Percentiles rank a stretch among this genome's conserved stretches.
Evolutionary conservation across 2,329 filamentous ascomycete species (phyloP).

Genomic region (Trichoderma oligosporum): DNA sequence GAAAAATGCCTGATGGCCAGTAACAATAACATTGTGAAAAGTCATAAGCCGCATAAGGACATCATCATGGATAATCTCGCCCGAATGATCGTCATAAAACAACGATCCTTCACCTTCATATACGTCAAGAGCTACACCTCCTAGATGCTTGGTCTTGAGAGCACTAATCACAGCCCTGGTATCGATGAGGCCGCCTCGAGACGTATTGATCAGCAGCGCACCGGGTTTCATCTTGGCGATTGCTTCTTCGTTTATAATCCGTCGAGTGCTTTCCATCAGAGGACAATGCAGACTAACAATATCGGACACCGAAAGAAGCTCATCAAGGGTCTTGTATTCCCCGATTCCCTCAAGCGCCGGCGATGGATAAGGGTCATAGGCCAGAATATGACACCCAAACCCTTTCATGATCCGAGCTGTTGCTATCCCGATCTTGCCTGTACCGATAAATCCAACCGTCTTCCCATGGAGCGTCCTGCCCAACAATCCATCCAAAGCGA

Average conservation of each 20-base stretch:
- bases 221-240: slow-evolving; percentile 55
- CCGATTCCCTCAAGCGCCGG: slow-evolving; percentile 49
- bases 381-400: slow-evolving; percentile 61
- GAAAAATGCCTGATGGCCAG: slow-evolving; percentile 67
- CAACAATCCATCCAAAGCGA: slow-evolving; percentile 60
- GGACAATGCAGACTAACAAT: slow-evolving; percentile 65
- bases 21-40: slow-evolving; percentile 64
- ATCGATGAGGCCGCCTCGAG: slow-evolving; percentile 61
- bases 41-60: slow-evolving; percentile 62
- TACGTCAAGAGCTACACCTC: slow-evolving; percentile 63
- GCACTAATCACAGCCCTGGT: slow-evolving; percentile 56
- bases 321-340: slow-evolving; percentile 51
- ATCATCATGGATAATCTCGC: slow-evolving; percentile 63
- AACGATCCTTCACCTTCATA: slow-evolving; percentile 62
- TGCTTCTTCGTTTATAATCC: slow-evolving; percentile 55
- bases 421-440: slow-evolving; percentile 61
- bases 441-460: slow-evolving; percentile 63
- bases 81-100: slow-evolving; percentile 64
- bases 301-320: slow-evolving; percentile 53
- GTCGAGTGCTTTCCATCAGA: slow-evolving; percentile 54
- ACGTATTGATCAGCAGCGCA: slow-evolving; percentile 64
- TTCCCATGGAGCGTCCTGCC: slow-evolving; percentile 60
- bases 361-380: slow-evolving; percentile 54
- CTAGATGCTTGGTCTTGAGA: slow-evolving; percentile 57
- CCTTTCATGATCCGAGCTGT: slow-evolving; percentile 59